Evolutionary conservation across 257 asterid species (phyloP).

Genomic region (Capsicum baccatum): DNA sequence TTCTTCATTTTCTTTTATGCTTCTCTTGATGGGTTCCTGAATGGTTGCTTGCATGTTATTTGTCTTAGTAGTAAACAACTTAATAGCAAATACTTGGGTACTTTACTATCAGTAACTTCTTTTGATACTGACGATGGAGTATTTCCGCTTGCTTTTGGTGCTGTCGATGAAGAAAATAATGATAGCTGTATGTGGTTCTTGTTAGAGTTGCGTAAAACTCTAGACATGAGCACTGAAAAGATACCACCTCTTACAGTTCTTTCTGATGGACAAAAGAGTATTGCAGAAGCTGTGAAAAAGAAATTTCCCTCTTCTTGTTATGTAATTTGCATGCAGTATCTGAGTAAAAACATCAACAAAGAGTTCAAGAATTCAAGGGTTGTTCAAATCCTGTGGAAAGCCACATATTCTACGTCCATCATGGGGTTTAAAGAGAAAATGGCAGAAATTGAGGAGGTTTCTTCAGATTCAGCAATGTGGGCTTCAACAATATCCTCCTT

Average conservation of each 20-base stretch:
- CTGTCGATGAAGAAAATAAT: conserved; percentile 67
- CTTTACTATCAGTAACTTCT: conserved; percentile 71
- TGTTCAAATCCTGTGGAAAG: conserved; percentile 71
- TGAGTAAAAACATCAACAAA: conserved; percentile 66
- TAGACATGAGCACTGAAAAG: conserved; percentile 56
- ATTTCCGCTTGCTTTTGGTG: conserved; percentile 73
- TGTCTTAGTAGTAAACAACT: conserved; percentile 68
- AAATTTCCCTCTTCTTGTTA: conserved; percentile 53
- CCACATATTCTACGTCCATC: conserved; percentile 60
- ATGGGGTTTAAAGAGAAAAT: conserved; percentile 58
- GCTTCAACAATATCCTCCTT: conserved; percentile 66
- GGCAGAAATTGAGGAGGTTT: conserved; percentile 65
- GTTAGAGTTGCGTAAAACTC: conserved; percentile 61
- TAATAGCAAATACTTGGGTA: conserved; percentile 71
- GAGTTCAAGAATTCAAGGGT: conserved; percentile 75
- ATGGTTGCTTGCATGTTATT: conserved; percentile 71
- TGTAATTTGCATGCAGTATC: conserved; percentile 66
- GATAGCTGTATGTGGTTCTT: conserved; percentile 86
- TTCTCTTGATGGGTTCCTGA: conserved; percentile 61
- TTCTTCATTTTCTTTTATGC: conserved; percentile 68
- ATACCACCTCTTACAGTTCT: conserved; percentile 59
- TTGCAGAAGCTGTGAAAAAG: conserved; percentile 65
- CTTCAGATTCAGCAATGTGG: conserved; percentile 65
- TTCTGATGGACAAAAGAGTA: conserved; percentile 58
- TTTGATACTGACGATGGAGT: conserved; percentile 78